Percentiles rank a stretch among this genome's conserved stretches.
Conservation (phyloP, 345 rosid species). For the Barbarea vulgaris region DNA sequence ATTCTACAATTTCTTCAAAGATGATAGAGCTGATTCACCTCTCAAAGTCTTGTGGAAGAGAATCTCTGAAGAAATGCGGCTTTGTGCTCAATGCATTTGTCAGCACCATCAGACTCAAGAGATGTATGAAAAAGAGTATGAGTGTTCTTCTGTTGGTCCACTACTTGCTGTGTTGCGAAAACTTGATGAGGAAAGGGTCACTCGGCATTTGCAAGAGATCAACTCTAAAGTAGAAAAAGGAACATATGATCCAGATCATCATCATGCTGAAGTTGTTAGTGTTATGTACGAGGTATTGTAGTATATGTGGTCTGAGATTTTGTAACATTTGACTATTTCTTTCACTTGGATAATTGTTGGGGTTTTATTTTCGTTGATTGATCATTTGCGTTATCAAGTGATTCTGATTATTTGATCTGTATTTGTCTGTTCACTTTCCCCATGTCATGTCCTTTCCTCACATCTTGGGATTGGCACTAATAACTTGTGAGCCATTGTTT, state of each 20-base stretch:
- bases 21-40: slow-evolving; percentile 73
- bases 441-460: not conserved
- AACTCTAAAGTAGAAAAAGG: slow-evolving; percentile 53
- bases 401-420: slow-evolving; percentile 4
- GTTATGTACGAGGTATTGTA: slow-evolving; percentile 91
- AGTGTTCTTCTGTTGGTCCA: slow-evolving; percentile 70
- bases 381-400: not conserved
- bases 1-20: slow-evolving; percentile 81
- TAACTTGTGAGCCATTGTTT: slow-evolving; percentile 21
- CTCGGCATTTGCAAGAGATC: slow-evolving; percentile 65
- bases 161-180: slow-evolving; percentile 68
- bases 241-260: slow-evolving; percentile 67
- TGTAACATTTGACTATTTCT: not conserved
- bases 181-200: slow-evolving; percentile 88
- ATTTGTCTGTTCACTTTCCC: slow-evolving; percentile 9
- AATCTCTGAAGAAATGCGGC: slow-evolving; percentile 69
- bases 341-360: not conserved
- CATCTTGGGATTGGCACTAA: slow-evolving; percentile 7
- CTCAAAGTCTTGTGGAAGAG: slow-evolving; percentile 80
- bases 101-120: slow-evolving; percentile 94
- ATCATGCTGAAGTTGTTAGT: slow-evolving; percentile 73
- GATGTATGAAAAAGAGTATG: slow-evolving; percentile 74
- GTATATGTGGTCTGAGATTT: not conserved
- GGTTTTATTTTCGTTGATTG: not conserved
- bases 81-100: slow-evolving; percentile 78